Evolutionary conservation across 495 filamentous ascomycete species (phyloP).

Genomic region (Penicillium verhagenii): DNA sequence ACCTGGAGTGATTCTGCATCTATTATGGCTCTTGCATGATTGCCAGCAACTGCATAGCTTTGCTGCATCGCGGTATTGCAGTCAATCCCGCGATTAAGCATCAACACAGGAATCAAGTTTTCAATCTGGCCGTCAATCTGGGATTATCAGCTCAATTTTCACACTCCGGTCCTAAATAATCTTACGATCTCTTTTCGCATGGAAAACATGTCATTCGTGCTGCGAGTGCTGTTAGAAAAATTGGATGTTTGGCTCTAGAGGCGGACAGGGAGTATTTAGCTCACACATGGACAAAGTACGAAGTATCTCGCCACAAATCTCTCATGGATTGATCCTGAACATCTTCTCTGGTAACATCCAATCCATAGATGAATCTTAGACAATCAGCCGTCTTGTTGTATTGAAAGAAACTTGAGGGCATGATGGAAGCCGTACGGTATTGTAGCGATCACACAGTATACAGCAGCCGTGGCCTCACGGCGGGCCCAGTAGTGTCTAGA

Average conservation of each 20-base stretch:
- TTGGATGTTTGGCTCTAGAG: too few relatives aligned
- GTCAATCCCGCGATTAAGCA: background rate
- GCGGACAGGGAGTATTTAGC: too few relatives aligned
- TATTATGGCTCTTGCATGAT: too few relatives aligned
- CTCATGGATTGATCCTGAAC: background rate
- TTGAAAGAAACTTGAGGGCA: too few relatives aligned
- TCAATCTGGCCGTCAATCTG: background rate
- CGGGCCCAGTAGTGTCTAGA: conserved; percentile 6
- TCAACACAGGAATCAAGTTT: background rate
- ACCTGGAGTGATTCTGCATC: background rate
- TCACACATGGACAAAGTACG: background rate
- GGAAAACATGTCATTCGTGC: background rate
- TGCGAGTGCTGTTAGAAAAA: background rate
- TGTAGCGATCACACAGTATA: background rate
- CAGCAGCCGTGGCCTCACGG: conserved; percentile 3
- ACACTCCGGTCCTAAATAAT: too few relatives aligned
- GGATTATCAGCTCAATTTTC: too few relatives aligned
- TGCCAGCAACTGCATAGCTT: background rate
- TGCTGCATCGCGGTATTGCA: background rate
- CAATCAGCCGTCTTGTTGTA: too few relatives aligned
- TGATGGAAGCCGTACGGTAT: background rate
- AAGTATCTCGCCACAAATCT: background rate
- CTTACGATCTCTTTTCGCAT: background rate
- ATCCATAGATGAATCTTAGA: background rate
- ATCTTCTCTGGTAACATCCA: background rate